A percentile compares a stretch with the other conserved stretches of the same genome.
Evolutionary conservation across 208 protist species (phyloP).

Genomic region (Angomonas deanei): DNA sequence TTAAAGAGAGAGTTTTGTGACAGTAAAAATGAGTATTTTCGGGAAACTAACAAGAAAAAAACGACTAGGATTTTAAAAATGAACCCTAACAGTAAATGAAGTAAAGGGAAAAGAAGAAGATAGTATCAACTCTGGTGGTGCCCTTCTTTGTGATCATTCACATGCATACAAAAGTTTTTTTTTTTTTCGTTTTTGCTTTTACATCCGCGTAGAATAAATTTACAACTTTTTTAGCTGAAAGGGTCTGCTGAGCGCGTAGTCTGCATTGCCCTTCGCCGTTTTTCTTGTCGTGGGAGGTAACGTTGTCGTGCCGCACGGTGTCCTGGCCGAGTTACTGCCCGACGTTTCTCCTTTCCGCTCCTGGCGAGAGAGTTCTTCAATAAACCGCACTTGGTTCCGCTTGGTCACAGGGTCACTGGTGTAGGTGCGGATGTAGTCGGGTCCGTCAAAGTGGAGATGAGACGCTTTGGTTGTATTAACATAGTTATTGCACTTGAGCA

Average conservation of each 20-base stretch:
- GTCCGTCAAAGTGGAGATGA: constrained; percentile 49
- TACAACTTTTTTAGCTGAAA: neutral
- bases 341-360: neutral
- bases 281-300: neutral
- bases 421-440: constrained; percentile 62
- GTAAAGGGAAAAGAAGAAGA: constrained; percentile 9
- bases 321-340: neutral
- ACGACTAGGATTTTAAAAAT: constrained; percentile 1
- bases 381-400: constrained; percentile 72
- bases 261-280: neutral
- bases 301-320: neutral
- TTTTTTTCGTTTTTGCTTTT: neutral
- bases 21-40: neutral
- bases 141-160: neutral
- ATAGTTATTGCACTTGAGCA: constrained; percentile 20
- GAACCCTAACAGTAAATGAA: neutral
- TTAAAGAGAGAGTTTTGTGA: neutral
- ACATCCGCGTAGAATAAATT: too few relatives aligned
- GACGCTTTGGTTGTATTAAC: constrained; percentile 46
- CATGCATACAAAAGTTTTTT: neutral
- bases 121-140: constrained; percentile 1
- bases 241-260: neutral
- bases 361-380: constrained; percentile 42
- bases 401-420: constrained; percentile 55
- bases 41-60: constrained; percentile 23